Evolutionary conservation across 2,329 filamentous ascomycete genomes (phyloP), one percentile per base, ranked within the genome.

Genomic region (Cercospora beticola): DNA sequence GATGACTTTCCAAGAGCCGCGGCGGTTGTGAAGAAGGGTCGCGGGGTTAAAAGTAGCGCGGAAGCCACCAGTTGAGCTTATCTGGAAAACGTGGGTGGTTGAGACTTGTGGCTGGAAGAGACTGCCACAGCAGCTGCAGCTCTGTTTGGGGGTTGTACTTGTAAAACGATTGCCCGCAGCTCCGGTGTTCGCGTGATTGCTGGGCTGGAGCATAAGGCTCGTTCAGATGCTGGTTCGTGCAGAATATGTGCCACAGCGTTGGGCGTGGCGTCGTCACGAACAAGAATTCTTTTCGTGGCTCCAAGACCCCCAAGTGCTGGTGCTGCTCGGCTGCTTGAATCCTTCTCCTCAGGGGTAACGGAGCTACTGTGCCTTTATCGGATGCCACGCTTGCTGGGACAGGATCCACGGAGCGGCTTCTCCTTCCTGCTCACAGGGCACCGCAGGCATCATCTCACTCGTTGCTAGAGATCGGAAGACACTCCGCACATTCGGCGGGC

Each of bases 51-150:
- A 63, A 63, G 60, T 49, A 49, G 43, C 31, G 26, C 23, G 18
- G 36, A 43, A 49, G 60, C 60, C 60, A 62, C 60, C 36, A 52
- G 18, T 49, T 49, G 43, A 52, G 36, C 23, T 49, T 28, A 52
- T 46, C 23, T 18, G 21, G 18, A 52, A n/a, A 62, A 62, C 60
- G 60, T 62, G 60, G 60, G 60, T 62, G 60, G 60, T 63, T 63
- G 36, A 28, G 40, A 54, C 18, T 18, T 36, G 61, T 63, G 61
- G 61, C 40, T 54, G 46, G 21, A 23, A 31, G 54, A 30, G 46
- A 52, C 21, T 23, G 46, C 46, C 46, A 52, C 46, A 23, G 46
- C 46, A 23, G 46, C 46, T 52, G 46, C 46, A 52, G 10, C 46
- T 21, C 46, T 23, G 21, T 52, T 26, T 14, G n/a, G 26, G 21